Conservation (phyloP, 148 eudicot species). For the Heliosperma pusillum region DNA sequence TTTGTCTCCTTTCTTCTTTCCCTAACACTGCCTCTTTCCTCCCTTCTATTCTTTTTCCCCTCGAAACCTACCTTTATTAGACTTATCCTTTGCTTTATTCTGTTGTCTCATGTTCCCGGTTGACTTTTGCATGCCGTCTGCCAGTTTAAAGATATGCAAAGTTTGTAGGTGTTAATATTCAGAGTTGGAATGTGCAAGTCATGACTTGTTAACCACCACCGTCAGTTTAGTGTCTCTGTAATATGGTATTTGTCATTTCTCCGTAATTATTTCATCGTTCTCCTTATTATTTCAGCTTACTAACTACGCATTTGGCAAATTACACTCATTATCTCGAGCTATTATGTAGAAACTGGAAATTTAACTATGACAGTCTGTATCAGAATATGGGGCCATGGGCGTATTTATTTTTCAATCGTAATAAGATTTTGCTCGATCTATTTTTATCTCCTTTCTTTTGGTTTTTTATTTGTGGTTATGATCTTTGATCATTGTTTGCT, state of each 20-base stretch:
- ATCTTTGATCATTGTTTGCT: not conserved
- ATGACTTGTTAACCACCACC: not conserved
- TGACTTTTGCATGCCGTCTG: constrained; percentile 23
- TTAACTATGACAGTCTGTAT: not conserved
- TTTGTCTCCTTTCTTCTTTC: constrained; percentile 98
- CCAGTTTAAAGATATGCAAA: constrained; percentile 9
- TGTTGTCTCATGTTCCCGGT: constrained; percentile 18
- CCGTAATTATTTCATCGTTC: not conserved
- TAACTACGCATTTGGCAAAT: not conserved
- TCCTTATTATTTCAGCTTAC: not conserved
- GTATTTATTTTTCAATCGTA: not conserved
- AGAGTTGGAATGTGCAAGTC: constrained; percentile 32
- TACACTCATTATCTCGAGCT: not conserved
- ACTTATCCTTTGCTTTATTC: constrained; percentile 34
- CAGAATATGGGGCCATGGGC: not conserved
- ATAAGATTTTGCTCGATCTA: not conserved
- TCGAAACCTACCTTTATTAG: constrained; percentile 50
- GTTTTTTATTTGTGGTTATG: not conserved
- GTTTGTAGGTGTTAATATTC: constrained; percentile 22
- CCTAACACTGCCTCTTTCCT: constrained; percentile 87
- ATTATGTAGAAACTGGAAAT: too few relatives aligned
- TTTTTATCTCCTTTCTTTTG: not conserved
- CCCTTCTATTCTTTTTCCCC: constrained; percentile 61
- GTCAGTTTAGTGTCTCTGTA: constrained; percentile 5
- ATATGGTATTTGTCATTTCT: not conserved